phyloP scores from a whole-genome alignment of 257 asterid species.

The Verbena officinalis region DNA sequence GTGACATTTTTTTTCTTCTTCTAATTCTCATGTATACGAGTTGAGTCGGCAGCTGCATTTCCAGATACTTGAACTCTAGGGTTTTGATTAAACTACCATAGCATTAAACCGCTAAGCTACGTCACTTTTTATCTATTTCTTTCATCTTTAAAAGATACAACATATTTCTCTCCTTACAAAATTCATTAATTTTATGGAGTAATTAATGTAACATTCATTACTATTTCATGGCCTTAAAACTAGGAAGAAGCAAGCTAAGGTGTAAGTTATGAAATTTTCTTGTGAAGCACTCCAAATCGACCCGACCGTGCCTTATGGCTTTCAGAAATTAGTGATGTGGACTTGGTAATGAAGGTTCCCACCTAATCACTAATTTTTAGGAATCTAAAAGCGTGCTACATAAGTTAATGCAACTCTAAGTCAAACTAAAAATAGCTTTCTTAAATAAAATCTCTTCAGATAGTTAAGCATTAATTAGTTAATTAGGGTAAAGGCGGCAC shows the following conservation, averaged over 20 bases:
- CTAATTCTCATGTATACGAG: too few relatives aligned
- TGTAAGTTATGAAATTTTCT: conserved; percentile 15
- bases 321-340: conserved; percentile 24
- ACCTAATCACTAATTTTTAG: conserved; percentile 20
- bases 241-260: neutral
- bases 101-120: too few relatives aligned
- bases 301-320: conserved; percentile 40
- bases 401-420: neutral
- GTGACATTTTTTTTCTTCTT: too few relatives aligned
- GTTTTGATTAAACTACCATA: too few relatives aligned
- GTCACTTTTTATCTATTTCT: too few relatives aligned
- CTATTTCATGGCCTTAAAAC: neutral
- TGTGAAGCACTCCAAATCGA: conserved; percentile 36
- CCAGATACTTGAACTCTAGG: too few relatives aligned
- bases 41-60: too few relatives aligned
- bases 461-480: too few relatives aligned
- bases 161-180: too few relatives aligned
- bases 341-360: conserved; percentile 3
- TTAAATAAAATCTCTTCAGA: conserved; percentile 6
- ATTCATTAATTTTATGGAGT: too few relatives aligned
- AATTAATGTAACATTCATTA: too few relatives aligned
- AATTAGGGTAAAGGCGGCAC: neutral
- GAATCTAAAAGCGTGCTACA: conserved; percentile 4
- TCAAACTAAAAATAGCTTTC: conserved; percentile 20
- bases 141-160: too few relatives aligned